Evolutionary conservation across 2,329 filamentous ascomycete species (phyloP), one percentile per base, ranked within the genome.

Genomic region (Fusarium concolor): DNA sequence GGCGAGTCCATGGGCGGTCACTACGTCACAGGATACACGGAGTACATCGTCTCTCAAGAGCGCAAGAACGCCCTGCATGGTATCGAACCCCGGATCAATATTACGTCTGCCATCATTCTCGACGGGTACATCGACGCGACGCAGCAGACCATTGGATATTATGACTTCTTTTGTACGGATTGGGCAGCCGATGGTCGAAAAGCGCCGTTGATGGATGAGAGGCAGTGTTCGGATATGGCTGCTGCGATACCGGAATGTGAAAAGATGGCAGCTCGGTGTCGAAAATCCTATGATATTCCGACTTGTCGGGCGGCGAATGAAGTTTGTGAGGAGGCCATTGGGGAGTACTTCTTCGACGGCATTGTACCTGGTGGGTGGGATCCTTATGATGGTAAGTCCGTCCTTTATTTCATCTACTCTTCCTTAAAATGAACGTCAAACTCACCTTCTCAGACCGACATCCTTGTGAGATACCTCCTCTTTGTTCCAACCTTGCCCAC

Each of bases 1-100:
- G 67, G 67, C 4, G 67, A 70, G 26, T 70, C 67, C 1, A 70
- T 70, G 67, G 67, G 67, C 12, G 67, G 67, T 0, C 67, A 70
- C 37, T 70, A 70, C 17, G 67, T 70, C 10, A 65, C 67, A 0
- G 67, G 51, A 0, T 70, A 70, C 42, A 68, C 58, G 1, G n/a
- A 65, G 4, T 49, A 68, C 3, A 70, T 67, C 2, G 46, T 24
- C 3, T n/a, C 43, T 5, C 51, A 18, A 7, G 63, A 65, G 12
- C 65, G 46, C 1, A 20, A 69, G 6, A 60, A 49, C 2, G 24
- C 37, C 1, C 15, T 15, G 2, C 33, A 35, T 2, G 33, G 41
- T 0, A 5, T 57, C 2, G 8, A 35, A 1, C 41, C 50, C 1
- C 26, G 17, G 1, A 43, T 70, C 3, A 46, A 70, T 0, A 55